phyloP scores from a whole-genome alignment of 176 grass and related monocot genomes.

The Zizania latifolia region DNA sequence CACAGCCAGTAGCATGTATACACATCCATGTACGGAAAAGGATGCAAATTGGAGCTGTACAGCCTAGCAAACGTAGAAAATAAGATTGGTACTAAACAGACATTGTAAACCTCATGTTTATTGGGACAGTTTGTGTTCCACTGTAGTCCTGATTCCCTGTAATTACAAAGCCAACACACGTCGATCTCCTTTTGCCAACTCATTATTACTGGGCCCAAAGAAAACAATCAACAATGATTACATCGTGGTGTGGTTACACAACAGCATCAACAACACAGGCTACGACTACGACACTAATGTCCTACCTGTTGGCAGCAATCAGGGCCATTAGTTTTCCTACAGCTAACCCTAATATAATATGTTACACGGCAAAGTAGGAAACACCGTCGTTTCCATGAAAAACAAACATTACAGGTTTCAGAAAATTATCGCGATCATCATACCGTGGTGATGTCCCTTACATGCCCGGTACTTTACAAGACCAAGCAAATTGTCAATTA shows the following conservation, averaged over 20 bases:
- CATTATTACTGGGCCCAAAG: constrained; percentile 26
- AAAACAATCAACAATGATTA: constrained; percentile 32
- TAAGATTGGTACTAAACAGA: not conserved
- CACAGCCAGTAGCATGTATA: not conserved
- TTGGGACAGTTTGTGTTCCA: not conserved
- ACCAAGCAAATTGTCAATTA: not conserved
- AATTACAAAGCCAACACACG: not conserved
- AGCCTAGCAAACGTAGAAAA: not conserved
- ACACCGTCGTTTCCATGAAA: constrained; percentile 14
- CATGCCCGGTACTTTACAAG: constrained; percentile 11
- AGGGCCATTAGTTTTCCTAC: constrained; percentile 37
- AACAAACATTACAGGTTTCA: constrained; percentile 32
- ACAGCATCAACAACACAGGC: constrained; percentile 21
- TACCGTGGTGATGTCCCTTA: not conserved
- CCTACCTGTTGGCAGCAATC: constrained; percentile 21
- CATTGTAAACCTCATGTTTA: not conserved
- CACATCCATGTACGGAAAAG: not conserved
- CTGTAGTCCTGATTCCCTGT: not conserved
- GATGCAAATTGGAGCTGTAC: not conserved
- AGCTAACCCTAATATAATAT: constrained; percentile 41
- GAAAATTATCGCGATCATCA: not conserved
- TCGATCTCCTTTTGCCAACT: not conserved
- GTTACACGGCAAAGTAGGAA: constrained; percentile 42
- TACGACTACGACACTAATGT: constrained; percentile 30
- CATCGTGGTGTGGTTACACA: constrained; percentile 34